Evolutionary conservation across 1,284 basidiomycete genomes (phyloP).

Genomic region (Cryptococcus deneoformans): DNA sequence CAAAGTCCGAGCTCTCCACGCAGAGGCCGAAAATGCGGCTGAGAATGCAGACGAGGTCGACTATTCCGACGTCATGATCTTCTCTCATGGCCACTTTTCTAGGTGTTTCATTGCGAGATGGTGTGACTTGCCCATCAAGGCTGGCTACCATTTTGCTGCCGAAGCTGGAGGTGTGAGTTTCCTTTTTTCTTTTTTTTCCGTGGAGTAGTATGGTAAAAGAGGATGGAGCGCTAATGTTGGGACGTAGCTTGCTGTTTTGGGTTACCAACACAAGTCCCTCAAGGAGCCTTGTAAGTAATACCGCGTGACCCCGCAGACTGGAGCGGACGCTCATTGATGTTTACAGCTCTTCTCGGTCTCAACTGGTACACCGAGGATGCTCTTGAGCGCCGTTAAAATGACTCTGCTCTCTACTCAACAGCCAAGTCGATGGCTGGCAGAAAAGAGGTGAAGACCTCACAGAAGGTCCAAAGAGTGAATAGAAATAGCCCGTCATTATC

Average conservation of each 20-base stretch:
- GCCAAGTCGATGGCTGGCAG: background rate
- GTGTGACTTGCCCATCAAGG: constrained; percentile 47
- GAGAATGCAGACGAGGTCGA: constrained; percentile 30
- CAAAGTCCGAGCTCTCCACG: constrained; percentile 72
- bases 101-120: constrained; percentile 65
- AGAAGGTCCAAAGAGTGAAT: too few relatives aligned
- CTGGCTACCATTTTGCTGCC: constrained; percentile 49
- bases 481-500: too few relatives aligned
- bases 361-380: constrained; percentile 50
- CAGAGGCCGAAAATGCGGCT: constrained; percentile 42
- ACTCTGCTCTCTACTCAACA: background rate
- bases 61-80: constrained; percentile 51
- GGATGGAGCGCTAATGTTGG: background rate
- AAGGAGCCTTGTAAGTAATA: constrained; percentile 47
- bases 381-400: constrained; percentile 20
- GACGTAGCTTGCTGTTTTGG: constrained; percentile 44
- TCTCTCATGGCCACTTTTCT: constrained; percentile 70
- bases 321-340: too few relatives aligned
- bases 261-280: constrained; percentile 50
- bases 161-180: constrained; percentile 46
- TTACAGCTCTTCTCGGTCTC: constrained; percentile 43
- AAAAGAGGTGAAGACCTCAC: too few relatives aligned
- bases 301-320: background rate
- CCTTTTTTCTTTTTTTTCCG: too few relatives aligned
- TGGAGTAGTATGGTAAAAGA: background rate